Conservation (phyloP, 768 basidiomycete species). For the Cystofilobasidium macerans region DNA sequence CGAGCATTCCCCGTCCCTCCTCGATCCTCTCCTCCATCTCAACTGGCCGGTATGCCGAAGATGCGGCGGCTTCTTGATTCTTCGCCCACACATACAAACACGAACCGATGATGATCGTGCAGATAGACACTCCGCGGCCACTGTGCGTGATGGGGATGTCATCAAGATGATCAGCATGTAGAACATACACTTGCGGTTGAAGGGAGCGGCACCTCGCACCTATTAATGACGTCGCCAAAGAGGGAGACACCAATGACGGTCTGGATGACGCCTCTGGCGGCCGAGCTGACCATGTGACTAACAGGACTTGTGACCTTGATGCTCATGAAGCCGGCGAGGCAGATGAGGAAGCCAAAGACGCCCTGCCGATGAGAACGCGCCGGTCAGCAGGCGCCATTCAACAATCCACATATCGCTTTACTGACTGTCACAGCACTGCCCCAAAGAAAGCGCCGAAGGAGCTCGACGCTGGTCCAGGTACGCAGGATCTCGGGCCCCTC, state of each 20-base stretch:
- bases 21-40: slow-evolving; percentile 17
- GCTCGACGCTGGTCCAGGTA: slow-evolving; percentile 44
- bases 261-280: slow-evolving; percentile 87
- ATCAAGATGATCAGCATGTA: too few relatives aligned
- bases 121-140: slow-evolving; percentile 33
- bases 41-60: slow-evolving; percentile 19
- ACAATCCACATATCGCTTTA: too few relatives aligned
- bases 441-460: slow-evolving; percentile 32
- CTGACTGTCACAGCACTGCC: slow-evolving; percentile 34
- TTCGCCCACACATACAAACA: slow-evolving; percentile 36
- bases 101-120: slow-evolving; percentile 35
- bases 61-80: slow-evolving; percentile 26
- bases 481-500: slow-evolving; percentile 57
- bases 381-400: too few relatives aligned
- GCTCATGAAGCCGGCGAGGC: slow-evolving; percentile 78
- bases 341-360: slow-evolving; percentile 82
- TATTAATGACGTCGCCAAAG: slow-evolving; percentile 69
- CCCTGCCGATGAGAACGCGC: slow-evolving; percentile 48
- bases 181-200: too few relatives aligned
- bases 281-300: slow-evolving; percentile 94
- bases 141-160: too few relatives aligned
- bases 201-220: too few relatives aligned
- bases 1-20: slow-evolving; percentile 26
- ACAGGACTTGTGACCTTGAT: slow-evolving; percentile 97
- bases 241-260: slow-evolving; percentile 57